These are phyloP conservation scores for Daldinia childiae DNA, from an alignment of 495 filamentous ascomycete genomes.

Conservation along the genomic window DNA sequence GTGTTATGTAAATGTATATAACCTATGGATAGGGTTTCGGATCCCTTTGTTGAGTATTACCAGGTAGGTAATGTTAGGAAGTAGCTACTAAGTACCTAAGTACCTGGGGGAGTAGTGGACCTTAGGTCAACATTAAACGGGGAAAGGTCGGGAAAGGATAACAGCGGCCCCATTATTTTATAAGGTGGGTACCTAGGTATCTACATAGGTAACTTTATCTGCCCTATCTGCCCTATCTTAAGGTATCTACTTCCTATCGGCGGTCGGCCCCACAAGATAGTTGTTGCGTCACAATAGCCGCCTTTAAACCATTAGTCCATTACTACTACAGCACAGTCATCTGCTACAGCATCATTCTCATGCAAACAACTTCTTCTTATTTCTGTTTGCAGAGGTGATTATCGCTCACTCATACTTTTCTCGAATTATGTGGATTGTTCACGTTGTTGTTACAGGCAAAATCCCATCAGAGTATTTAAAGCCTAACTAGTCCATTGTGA, in stretches of 20 bases:
- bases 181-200: too few species aligned
- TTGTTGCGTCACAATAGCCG: conserved; percentile 43
- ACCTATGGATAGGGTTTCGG: too few species aligned
- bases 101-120: neutral
- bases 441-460: neutral
- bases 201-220: too few species aligned
- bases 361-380: conserved; percentile 1
- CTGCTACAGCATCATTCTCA: conserved; percentile 6
- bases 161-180: neutral
- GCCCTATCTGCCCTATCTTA: neutral
- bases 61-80: too few species aligned
- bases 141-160: conserved; percentile 1
- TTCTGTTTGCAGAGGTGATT: neutral
- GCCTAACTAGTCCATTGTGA: neutral
- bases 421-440: neutral
- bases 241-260: conserved; percentile 24
- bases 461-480: neutral
- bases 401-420: neutral
- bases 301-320: conserved; percentile 16
- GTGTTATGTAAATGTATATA: too few species aligned
- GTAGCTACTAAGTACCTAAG: neutral
- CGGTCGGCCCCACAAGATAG: conserved; percentile 26
- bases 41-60: neutral
- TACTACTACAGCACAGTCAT: conserved; percentile 12
- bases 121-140: neutral